These are phyloP conservation scores for Stereocaulon alpinum DNA, from an alignment of 495 filamentous ascomycete genomes.

Conservation along the genomic window DNA sequence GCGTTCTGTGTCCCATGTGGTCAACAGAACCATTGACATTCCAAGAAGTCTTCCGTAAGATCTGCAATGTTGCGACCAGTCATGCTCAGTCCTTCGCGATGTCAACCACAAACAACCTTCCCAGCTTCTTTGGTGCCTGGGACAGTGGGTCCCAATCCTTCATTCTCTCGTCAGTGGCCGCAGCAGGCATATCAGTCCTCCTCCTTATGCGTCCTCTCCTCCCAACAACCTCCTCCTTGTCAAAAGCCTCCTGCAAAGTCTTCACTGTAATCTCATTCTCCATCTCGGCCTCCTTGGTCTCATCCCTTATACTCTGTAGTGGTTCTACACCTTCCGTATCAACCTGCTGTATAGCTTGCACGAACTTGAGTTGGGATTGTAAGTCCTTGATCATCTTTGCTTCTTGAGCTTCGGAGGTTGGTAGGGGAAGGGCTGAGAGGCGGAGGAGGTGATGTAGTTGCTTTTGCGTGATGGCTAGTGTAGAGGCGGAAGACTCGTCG, in stretches of 20 bases:
- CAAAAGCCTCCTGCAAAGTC: conserved; percentile 34
- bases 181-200: conserved; percentile 22
- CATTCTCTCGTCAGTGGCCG: not conserved
- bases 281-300: conserved; percentile 46
- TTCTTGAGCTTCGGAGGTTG: conserved; percentile 48
- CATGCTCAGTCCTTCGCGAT: conserved; percentile 31
- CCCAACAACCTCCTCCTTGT: conserved; percentile 44
- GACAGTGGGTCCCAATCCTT: conserved; percentile 44
- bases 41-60: not conserved
- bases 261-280: conserved; percentile 45
- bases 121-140: conserved; percentile 53
- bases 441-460: conserved; percentile 77
- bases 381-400: conserved; percentile 59
- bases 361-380: conserved; percentile 78
- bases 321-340: conserved; percentile 63
- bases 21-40: not conserved
- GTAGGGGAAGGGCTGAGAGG: conserved; percentile 77
- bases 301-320: conserved; percentile 69
- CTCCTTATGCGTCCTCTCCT: conserved; percentile 36
- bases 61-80: not conserved
- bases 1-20: no score
- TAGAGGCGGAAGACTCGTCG: conserved; percentile 20
- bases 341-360: conserved; percentile 70
- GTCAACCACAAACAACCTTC: conserved; percentile 72
- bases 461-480: conserved; percentile 36